Conservation (phyloP, 352 stramenopile species). For the Globisporangium nunn region DNA sequence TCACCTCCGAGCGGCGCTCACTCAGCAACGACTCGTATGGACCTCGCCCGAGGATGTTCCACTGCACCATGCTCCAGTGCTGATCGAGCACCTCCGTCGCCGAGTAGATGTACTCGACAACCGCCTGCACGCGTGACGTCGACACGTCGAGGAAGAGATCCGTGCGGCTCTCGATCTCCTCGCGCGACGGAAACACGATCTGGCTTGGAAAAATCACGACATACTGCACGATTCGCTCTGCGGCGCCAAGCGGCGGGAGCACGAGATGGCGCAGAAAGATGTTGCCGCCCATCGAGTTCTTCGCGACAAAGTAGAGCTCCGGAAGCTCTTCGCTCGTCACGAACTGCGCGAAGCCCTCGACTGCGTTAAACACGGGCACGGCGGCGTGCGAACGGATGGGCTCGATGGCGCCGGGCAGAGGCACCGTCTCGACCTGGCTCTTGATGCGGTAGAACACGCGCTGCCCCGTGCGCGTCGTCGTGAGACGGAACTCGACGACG, state of each 20-base stretch:
- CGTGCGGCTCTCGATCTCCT: constrained; percentile 68
- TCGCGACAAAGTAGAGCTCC: constrained; percentile 82
- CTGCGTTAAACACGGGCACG: constrained; percentile 54
- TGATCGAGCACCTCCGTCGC: constrained; percentile 77
- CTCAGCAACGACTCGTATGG: constrained; percentile 71
- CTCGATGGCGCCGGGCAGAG: constrained; percentile 37
- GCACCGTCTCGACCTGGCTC: constrained; percentile 33
- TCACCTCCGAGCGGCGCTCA: constrained; percentile 51
- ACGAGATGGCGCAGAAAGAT: constrained; percentile 63
- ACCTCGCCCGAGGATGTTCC: constrained; percentile 75
- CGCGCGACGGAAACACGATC: constrained; percentile 70
- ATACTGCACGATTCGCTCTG: constrained; percentile 61
- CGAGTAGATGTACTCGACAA: constrained; percentile 82
- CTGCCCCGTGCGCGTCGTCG: constrained; percentile 51
- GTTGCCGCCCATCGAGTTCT: constrained; percentile 63
- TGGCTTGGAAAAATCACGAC: constrained; percentile 74
- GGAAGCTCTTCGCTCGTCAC: constrained; percentile 77
- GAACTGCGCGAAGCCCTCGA: constrained; percentile 71
- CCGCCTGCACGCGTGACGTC: constrained; percentile 55
- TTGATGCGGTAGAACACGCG: constrained; percentile 68
- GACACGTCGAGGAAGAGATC: constrained; percentile 72
- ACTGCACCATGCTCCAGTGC: constrained; percentile 83
- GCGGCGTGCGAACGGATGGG: constrained; percentile 50
- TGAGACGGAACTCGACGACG: constrained; percentile 53
- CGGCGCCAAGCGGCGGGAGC: constrained; percentile 52